Conservation (phyloP, 495 filamentous ascomycete species). For the Neurospora cerealis region DNA sequence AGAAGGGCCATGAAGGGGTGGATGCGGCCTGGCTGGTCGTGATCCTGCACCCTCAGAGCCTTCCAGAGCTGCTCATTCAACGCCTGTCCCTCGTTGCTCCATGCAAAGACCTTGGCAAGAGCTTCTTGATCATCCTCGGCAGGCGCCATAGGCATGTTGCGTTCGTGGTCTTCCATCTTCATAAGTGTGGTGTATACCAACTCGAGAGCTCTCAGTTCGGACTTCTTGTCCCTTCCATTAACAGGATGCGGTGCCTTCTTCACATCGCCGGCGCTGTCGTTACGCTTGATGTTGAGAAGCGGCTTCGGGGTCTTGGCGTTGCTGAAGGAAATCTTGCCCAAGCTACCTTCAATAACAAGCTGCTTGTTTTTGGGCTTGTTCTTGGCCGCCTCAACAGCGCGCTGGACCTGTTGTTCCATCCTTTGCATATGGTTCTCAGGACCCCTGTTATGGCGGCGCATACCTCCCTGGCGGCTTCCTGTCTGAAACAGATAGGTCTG, state of each 20-base stretch:
- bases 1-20: constrained; percentile 97
- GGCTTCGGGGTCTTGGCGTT: constrained; percentile 95
- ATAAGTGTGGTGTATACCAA: constrained; percentile 77
- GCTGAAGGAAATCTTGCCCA: constrained; percentile 98
- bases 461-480: constrained; percentile 62
- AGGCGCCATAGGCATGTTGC: constrained; percentile 64
- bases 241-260: constrained; percentile 34
- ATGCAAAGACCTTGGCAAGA: constrained; percentile 58
- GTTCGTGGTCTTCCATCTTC: constrained; percentile 87
- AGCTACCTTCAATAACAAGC: constrained; percentile 93
- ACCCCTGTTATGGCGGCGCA: constrained; percentile 62
- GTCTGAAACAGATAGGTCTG: constrained; percentile 97
- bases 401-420: constrained; percentile 98
- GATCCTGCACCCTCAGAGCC: constrained; percentile 80
- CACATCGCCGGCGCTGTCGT: constrained; percentile 54
- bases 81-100: constrained; percentile 55
- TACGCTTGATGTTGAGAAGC: constrained; percentile 86
- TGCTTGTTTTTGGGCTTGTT: constrained; percentile 95
- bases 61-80: constrained; percentile 79
- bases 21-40: constrained; percentile 61
- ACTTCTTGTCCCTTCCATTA: constrained; percentile 63
- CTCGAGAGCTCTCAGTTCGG: constrained; percentile 75
- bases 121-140: constrained; percentile 53
- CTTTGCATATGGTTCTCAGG: constrained; percentile 94
- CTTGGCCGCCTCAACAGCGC: constrained; percentile 94